Base-by-base conservation (phyloP, 768 basidiomycete genomes). In the Tricholoma bakamatsutake region DNA sequence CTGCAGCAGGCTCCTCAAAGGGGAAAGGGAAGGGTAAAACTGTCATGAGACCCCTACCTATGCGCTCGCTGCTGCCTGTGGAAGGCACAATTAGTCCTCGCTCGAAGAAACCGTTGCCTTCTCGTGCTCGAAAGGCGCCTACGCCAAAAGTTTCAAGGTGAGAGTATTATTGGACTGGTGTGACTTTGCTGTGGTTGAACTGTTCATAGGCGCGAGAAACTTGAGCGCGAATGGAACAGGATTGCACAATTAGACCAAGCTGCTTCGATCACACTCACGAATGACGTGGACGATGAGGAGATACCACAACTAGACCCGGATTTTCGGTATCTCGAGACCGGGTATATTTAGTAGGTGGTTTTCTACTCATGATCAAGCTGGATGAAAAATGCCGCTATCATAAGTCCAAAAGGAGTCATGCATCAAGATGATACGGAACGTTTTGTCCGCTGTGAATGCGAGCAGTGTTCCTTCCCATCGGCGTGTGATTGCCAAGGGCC, bases 281-380 rank as follows among this genome's bases (percentile, higher is more conserved):
- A 79, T 48, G 68, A 73, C 2, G 64, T 76, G 5, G 78, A 80
- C 50, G 71, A 71, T 21, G 75, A 80, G 35, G 69, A 74, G 10
- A 61, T 78, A 3, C 84, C 83, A 0, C 66, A 60, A 3, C 61
- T 80, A n/a, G 63, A 71, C 4, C 57, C 67, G 0, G 62, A 62
- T 13, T 87, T 87, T 52, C 53, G 56, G 53, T 87, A 85, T 61
- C 57, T 83, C 11, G 85, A 87, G 61, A 68, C 66, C 35, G 70
- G 72, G 9, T 87, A 85, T 51, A 53, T 67, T 11, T 79, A 76
- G 80, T 79, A 61, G 47, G 82, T 69, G 17, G 47, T 52, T 37
- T n/a, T 6, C 9, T 24, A 50, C 18, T 48, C 5, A 28, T n/a
- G 50, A 46, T 35, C 15, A 48, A 40, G 13, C 35, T 47, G 15